These are phyloP conservation scores for Pleurotus giganteus DNA, from an alignment of 768 basidiomycete genomes.

Conservation along the genomic window DNA sequence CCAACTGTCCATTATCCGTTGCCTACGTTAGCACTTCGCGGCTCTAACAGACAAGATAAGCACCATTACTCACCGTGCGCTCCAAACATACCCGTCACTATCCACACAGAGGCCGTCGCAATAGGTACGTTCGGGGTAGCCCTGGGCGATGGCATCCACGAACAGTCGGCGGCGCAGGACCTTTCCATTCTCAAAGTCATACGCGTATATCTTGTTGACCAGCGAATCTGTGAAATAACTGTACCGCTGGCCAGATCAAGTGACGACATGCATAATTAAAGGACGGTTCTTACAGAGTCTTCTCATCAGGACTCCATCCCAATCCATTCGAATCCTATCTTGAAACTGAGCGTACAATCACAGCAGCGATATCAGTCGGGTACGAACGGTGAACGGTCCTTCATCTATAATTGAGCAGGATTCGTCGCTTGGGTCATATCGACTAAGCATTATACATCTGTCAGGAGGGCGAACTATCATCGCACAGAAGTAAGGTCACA, in stretches of 20 bases:
- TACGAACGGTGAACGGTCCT: slow-evolving; percentile 62
- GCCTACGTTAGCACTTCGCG: too few species aligned
- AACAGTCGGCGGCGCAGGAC: slow-evolving; percentile 55
- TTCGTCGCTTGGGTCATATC: slow-evolving; percentile 51
- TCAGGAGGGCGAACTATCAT: not conserved
- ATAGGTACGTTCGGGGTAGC: slow-evolving; percentile 46
- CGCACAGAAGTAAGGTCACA: not conserved
- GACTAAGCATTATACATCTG: slow-evolving; percentile 10
- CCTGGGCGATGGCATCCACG: slow-evolving; percentile 54
- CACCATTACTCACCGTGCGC: slow-evolving; percentile 40
- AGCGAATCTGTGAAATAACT: slow-evolving; percentile 74
- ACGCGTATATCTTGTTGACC: slow-evolving; percentile 64
- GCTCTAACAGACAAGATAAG: too few species aligned
- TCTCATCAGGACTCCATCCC: slow-evolving; percentile 62
- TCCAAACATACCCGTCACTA: slow-evolving; percentile 62
- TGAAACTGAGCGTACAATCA: slow-evolving; percentile 15
- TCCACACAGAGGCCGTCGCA: slow-evolving; percentile 71
- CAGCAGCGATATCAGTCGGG: slow-evolving; percentile 7
- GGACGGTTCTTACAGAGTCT: slow-evolving; percentile 45
- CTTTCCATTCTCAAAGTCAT: slow-evolving; percentile 61
- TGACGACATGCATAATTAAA: slow-evolving; percentile 3
- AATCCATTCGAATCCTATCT: slow-evolving; percentile 59
- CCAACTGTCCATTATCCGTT: slow-evolving; percentile 42
- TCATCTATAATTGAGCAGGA: slow-evolving; percentile 52
- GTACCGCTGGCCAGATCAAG: slow-evolving; percentile 12